Evolutionary conservation across 352 stramenopile species (phyloP).

Genomic region (Phytophthora rubi): DNA sequence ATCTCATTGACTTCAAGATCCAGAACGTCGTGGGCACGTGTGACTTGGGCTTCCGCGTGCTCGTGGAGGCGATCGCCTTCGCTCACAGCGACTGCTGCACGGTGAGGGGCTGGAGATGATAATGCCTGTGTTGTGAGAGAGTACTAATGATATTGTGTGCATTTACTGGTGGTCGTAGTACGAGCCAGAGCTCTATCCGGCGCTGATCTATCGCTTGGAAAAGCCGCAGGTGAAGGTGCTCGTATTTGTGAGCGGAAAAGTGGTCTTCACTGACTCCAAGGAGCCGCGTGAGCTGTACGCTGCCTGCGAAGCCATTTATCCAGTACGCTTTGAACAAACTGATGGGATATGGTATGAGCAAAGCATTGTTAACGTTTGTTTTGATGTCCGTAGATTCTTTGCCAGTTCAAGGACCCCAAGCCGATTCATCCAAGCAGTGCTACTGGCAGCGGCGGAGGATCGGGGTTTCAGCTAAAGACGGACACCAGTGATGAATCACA

Average conservation of each 20-base stretch:
- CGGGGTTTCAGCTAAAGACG: constrained; percentile 17
- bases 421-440: constrained; percentile 24
- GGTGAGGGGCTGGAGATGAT: constrained; percentile 32
- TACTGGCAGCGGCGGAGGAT: not conserved
- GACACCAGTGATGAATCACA: constrained; percentile 48
- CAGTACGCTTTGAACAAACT: constrained; percentile 40
- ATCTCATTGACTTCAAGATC: constrained; percentile 90
- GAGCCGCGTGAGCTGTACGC: constrained; percentile 74
- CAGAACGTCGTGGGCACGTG: constrained; percentile 85
- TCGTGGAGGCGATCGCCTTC: constrained; percentile 83
- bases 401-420: constrained; percentile 62
- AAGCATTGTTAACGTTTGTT: too few relatives aligned
- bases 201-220: constrained; percentile 98
- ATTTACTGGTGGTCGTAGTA: constrained; percentile 71
- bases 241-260: constrained; percentile 98
- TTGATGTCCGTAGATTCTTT: constrained; percentile 57
- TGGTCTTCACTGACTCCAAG: constrained; percentile 97
- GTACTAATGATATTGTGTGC: not conserved
- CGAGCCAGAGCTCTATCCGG: constrained; percentile 99
- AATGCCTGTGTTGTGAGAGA: not conserved
- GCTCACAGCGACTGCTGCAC: constrained; percentile 78
- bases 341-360: not conserved
- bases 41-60: constrained; percentile 75
- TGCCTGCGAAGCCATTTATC: constrained; percentile 86
- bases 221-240: constrained; percentile 98